Base-by-base conservation (phyloP, 805 yeast genomes). In the Jamesozyma gamospora region DNA sequence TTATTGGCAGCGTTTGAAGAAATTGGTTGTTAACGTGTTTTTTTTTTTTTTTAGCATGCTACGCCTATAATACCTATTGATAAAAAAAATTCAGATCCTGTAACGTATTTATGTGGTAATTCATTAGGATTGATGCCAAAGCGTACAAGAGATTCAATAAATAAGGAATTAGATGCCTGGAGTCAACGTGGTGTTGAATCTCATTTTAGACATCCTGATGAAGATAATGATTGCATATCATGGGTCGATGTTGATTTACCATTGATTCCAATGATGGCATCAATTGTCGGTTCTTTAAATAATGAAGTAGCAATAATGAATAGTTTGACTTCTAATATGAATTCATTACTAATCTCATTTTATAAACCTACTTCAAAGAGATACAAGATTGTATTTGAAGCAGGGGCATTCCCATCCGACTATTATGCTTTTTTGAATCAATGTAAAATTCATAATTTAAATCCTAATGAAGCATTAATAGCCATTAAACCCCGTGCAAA, bases 61-160 rank as follows among this genome's bases (percentile, higher is more conserved):
- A 55, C 77, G 21, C 43, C 55, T 9, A 50, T 54, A 31, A 40
- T 37, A 13, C 40, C 40, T 12, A n/a, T 3, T 4, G 28, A 12
- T 13, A 27, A 32, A 36, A 24, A 39, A 28, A 21, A 32, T 30
- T 32, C 33, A 32, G 32, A 37, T 18, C 44, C 49, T 8, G 65
- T 73, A 11, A 66, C 71, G 17, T 90, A 88, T 55, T 66, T 88
- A 35, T 86, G 95, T 62, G 97, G 97, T 2, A 90, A 88, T 64
- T 85, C 95, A n/a, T 72, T 88, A 6, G 97, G 97, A 0, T 63
- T 88, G 43, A 82, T 86, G 88, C 96, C 97, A 0, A 65, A 61
- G 37, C 54, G 65, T 7, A 78, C 88, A 0, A 65, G 73, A 27
- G 46, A 48, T 6, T 82, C 82, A 13, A 64, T 88, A 13, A 60